Percentiles rank a stretch among this genome's conserved stretches.
phyloP scores from a whole-genome alignment of 257 asterid genomes.

The Lycium ferocissimum region DNA sequence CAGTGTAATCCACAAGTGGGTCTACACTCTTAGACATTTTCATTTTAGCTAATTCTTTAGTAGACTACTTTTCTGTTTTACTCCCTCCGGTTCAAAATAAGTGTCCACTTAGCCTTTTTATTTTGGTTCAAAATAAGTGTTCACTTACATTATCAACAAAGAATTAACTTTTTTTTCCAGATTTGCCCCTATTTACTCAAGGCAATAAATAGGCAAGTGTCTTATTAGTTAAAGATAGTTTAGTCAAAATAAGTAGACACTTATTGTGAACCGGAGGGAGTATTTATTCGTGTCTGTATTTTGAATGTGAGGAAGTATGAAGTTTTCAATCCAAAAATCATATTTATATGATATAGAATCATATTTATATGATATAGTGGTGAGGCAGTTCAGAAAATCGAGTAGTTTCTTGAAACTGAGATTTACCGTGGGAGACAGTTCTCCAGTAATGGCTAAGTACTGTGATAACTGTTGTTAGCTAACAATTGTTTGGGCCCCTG shows the following conservation, averaged over 20 bases:
- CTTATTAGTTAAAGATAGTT: no score
- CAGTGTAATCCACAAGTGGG: no score
- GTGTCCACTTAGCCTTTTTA: no score
- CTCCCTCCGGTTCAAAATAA: no score
- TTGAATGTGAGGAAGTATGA: not conserved
- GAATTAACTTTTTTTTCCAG: no score
- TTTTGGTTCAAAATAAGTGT: no score
- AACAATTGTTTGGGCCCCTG: not conserved
- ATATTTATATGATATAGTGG: not conserved
- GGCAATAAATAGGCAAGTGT: no score
- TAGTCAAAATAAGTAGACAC: no score
- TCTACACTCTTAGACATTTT: not conserved
- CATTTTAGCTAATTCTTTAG: not conserved
- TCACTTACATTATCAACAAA: no score
- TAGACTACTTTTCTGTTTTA: not conserved
- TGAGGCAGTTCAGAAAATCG: not conserved
- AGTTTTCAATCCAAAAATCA: not conserved
- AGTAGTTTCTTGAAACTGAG: not conserved
- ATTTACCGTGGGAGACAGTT: not conserved
- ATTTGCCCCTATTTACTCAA: no score
- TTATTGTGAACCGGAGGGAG: no score
- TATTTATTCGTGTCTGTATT: not conserved
- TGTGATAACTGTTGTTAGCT: not conserved
- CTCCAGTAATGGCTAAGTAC: not conserved
- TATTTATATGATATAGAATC: not conserved